These are phyloP conservation scores for Penicillium mononematosum DNA, from an alignment of 495 filamentous ascomycete species.

Conservation along the genomic window DNA sequence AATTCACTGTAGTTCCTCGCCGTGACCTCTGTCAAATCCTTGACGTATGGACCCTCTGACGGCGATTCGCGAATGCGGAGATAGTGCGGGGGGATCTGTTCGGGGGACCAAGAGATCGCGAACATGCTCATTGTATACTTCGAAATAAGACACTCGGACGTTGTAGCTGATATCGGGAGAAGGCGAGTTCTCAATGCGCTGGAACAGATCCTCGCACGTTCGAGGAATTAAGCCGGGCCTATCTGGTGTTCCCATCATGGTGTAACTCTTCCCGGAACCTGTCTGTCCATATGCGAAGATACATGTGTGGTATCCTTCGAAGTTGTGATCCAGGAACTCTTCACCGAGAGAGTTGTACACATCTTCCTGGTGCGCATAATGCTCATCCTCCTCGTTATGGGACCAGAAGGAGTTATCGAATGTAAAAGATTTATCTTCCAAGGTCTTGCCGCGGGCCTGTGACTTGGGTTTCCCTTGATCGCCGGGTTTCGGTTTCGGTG, in stretches of 20 bases:
- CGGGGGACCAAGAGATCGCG: conserved; percentile 84
- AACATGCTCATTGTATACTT: conserved; percentile 99
- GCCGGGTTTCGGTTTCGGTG: conserved; percentile 59
- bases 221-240: conserved; percentile 91
- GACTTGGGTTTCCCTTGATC: conserved; percentile 66
- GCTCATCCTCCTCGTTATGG: conserved; percentile 67
- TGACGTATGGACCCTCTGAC: conserved; percentile 95
- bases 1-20: conserved; percentile 82
- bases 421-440: conserved; percentile 87
- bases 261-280: conserved; percentile 95
- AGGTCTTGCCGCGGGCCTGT: conserved; percentile 66
- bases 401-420: conserved; percentile 99
- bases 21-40: conserved; percentile 89
- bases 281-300: conserved; percentile 99
- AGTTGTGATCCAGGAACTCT: conserved; percentile 98
- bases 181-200: conserved; percentile 83
- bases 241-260: conserved; percentile 94
- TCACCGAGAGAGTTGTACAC: conserved; percentile 94
- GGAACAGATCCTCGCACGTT: conserved; percentile 95
- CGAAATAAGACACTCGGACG: conserved; percentile 96
- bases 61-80: conserved; percentile 97
- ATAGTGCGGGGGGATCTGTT: conserved; percentile 75
- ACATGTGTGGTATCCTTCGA: conserved; percentile 98
- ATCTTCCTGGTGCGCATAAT: conserved; percentile 85
- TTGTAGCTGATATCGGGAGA: conserved; percentile 90